Conservation (phyloP, 2,329 filamentous ascomycete species). For the Incumbomyces delicatus region DNA sequence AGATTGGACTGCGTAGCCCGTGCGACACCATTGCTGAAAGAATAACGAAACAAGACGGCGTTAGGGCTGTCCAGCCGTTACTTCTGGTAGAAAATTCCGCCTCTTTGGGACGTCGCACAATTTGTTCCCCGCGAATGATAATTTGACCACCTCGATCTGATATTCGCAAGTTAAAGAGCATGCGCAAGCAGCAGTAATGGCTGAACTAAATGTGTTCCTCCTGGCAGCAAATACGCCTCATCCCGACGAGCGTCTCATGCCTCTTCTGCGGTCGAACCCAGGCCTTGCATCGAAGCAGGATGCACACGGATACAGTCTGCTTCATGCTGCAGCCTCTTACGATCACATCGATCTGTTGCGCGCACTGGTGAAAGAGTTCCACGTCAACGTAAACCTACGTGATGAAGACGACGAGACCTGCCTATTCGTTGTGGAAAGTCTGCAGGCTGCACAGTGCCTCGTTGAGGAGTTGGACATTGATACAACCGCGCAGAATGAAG, state of each 20-base stretch:
- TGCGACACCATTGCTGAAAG: too few species aligned
- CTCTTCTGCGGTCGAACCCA: constrained; percentile 63
- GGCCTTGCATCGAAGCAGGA: constrained; percentile 73
- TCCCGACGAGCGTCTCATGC: constrained; percentile 55
- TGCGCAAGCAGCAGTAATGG: constrained; percentile 8
- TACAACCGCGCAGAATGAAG: constrained; percentile 53
- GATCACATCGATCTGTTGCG: constrained; percentile 73
- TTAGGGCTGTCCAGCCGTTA: too few species aligned
- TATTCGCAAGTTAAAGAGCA: too few species aligned
- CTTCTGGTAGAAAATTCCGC: too few species aligned
- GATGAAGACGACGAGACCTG: constrained; percentile 92
- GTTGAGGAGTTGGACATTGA: constrained; percentile 75
- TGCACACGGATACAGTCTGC: constrained; percentile 82
- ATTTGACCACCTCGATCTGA: too few species aligned
- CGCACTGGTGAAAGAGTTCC: constrained; percentile 62
- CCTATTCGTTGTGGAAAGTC: constrained; percentile 81
- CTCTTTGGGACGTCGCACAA: too few species aligned
- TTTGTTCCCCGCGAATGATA: too few species aligned
- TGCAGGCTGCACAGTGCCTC: constrained; percentile 66
- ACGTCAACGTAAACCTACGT: constrained; percentile 67
- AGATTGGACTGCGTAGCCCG: too few species aligned
- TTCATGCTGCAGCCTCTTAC: constrained; percentile 91
- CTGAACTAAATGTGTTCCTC: constrained; percentile 52
- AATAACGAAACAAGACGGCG: too few species aligned
- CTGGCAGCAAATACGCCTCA: constrained; percentile 65